phyloP scores from a whole-genome alignment of 225 moss, liverwort and hornwort species.

The Polytrichum formosum region DNA sequence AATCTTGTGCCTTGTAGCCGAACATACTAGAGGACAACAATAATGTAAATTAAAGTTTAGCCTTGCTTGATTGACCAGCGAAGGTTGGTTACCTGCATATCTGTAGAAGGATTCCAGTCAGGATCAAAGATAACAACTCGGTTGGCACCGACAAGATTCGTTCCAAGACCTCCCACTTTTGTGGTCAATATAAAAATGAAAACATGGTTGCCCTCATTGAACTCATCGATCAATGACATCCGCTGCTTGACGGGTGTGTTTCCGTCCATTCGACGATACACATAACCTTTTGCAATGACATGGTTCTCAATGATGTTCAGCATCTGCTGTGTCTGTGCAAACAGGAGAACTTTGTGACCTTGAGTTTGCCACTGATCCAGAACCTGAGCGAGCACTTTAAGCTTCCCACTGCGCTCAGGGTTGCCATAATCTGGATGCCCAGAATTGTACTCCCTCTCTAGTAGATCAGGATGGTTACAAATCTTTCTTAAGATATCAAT shows the following conservation, averaged over 20 bases:
- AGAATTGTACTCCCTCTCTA: conserved; percentile 75
- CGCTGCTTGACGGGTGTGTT: conserved; percentile 82
- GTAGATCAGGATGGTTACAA: conserved; percentile 93
- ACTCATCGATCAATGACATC: conserved; percentile 88
- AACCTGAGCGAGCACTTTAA: conserved; percentile 71
- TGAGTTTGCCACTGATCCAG: conserved; percentile 77
- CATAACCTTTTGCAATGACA: conserved; percentile 53
- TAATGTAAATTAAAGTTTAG: no score
- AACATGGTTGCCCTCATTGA: conserved; percentile 81
- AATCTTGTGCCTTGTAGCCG: no score
- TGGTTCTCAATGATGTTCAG: conserved; percentile 86
- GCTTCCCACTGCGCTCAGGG: conserved; percentile 92
- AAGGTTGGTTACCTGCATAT: conserved; percentile 67
- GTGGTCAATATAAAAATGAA: conserved; percentile 95
- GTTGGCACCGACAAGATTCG: conserved; percentile 87
- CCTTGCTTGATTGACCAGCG: no score
- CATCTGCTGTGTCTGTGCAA: conserved; percentile 98
- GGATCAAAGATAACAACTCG: conserved; percentile 97
- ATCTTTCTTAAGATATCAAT: conserved; percentile 93
- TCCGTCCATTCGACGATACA: conserved; percentile 97
- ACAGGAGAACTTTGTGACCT: conserved; percentile 88
- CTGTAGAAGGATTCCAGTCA: conserved; percentile 99
- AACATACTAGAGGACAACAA: background rate
- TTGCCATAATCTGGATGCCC: conserved; percentile 85
- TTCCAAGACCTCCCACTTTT: conserved; percentile 95